Evolutionary conservation across 2,329 filamentous ascomycete species (phyloP), one percentile per base, ranked within the genome.

Genomic region (Cladophialophora chaetospira): DNA sequence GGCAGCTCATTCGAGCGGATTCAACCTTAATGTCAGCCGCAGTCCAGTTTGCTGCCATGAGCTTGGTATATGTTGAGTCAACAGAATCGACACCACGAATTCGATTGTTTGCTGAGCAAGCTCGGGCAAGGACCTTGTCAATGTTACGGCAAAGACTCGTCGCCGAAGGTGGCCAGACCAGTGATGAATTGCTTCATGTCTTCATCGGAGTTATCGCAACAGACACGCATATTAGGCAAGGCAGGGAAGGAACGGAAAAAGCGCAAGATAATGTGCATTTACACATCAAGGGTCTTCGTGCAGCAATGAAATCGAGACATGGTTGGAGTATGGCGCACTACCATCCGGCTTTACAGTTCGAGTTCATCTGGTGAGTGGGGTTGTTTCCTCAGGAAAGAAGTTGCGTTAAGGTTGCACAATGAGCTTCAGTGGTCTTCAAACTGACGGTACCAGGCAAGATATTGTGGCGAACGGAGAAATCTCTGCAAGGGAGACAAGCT

Each of bases 21-120:
- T 26, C 44, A 3, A 23, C 31, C 5, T 17, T 46, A 26, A n/a
- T 46, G 44, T 13, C 44, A 13, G 44, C 31, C 44, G 44, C 44
- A 4, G 44, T 46, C 6, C 44, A 46, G 6, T 46, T 46, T 46
- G 44, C 44, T 4, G 44, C 44, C 4, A 46, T 46, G 44, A 46
- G 44, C 26, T 15, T 13, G 6, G 44, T 26, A 11, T 17, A 29
- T 23, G 31, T 46, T 15, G 44, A 46, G 26, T 13, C 26, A 4
- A 23, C 26, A 9, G 19, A 23, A 29, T 11, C 17, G 21, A 17
- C 26, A 21, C 25, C 28, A 11, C 28, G 44, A 15, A 46, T 31
- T 9, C n/a, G n/a, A n/a, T n/a, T n/a, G n/a, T 46, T 46, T 33
- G 44, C 44, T 3, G 44, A 46, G 11, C 28, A 46, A 2, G 28